Base-by-base conservation (phyloP, 1,284 basidiomycete species). In the Sporisorium reilianum region DNA sequence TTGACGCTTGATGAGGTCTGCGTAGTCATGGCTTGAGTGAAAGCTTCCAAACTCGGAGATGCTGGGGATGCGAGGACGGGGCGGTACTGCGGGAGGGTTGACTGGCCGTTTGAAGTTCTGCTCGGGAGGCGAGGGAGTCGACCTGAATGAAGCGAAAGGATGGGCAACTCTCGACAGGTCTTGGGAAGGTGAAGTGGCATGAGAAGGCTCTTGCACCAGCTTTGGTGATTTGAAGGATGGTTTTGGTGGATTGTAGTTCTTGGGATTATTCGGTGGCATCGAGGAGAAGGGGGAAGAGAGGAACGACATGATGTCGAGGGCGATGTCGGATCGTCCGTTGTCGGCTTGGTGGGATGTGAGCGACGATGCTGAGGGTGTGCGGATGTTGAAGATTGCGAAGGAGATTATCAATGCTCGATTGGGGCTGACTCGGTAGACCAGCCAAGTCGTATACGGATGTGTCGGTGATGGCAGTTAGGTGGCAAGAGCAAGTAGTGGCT, bases 221-320 rank as follows among this genome's bases (percentile, higher is more conserved):
- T 72, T 66, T 42, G 69, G 69, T 16, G 70, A 73, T 4, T 67
- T 64, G 50, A 40, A 73, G 6, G 52, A 61, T 9, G 70, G 70
- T 30, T 51, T 67, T 23, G 70, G 70, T 30, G 61, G 64, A 18
- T 44, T 32, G 36, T 53, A 64, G 16, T 42, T n/a, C 23, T 54
- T 60, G 26, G 41, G 14, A 48, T 25, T 32, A n/a, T 14, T 5
- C 0, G 66, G 55, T 0, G 55, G 40, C n/a, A 57, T 14, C 1
- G 61, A 41, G 12, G 66, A 70, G 38, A 70, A 60, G 32, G 57
- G 54, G 7, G 46, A 46, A 6, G 61, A 53, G 26, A 55, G 16
- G 16, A 57, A 56, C 36, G 61, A 52, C 67, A 64, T 60, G 32
- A 12, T 40, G 23, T 28, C 23, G 26, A 23, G 30, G n/a, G 20